phyloP scores from a whole-genome alignment of 805 yeast genomes.

The Lipomyces starkeyi region DNA sequence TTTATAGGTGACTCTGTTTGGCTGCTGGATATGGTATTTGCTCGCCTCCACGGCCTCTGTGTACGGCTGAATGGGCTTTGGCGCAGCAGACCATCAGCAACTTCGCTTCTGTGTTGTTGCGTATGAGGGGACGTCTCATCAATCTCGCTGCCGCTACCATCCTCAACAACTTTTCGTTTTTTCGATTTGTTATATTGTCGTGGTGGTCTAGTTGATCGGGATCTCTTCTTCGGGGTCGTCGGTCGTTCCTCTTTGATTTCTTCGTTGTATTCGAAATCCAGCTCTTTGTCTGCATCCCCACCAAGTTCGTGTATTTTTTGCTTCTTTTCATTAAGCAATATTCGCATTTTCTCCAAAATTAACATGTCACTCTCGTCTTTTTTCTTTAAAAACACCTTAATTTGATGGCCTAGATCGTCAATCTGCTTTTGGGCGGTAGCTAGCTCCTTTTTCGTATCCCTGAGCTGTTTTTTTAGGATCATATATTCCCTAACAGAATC shows the following conservation, averaged over 20 bases:
- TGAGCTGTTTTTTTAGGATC: background rate
- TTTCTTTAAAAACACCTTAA: slow-evolving; percentile 15
- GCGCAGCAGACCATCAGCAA: background rate
- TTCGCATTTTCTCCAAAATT: slow-evolving; percentile 16
- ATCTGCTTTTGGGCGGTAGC: background rate
- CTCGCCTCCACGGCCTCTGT: background rate
- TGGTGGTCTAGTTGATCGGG: background rate
- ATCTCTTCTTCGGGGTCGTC: slow-evolving; percentile 1
- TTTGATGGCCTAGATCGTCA: slow-evolving; percentile 9
- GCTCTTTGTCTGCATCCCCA: background rate
- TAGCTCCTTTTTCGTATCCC: background rate
- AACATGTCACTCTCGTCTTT: slow-evolving; percentile 15
- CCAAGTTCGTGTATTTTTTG: slow-evolving; percentile 20
- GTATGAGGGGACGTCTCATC: slow-evolving; percentile 3
- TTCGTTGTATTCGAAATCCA: slow-evolving; percentile 1
- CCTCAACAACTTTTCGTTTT: background rate
- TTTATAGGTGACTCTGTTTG: background rate
- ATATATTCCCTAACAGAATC: slow-evolving; percentile 15
- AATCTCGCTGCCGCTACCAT: slow-evolving; percentile 2
- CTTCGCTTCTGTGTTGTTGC: slow-evolving; percentile 7
- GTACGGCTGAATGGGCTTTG: background rate
- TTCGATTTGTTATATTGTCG: background rate
- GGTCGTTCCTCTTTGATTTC: slow-evolving; percentile 5
- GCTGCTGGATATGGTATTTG: background rate
- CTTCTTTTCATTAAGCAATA: slow-evolving; percentile 27